Base-by-base conservation (phyloP, 2,329 filamentous ascomycete species). In the Aspergillus amoenus region DNA sequence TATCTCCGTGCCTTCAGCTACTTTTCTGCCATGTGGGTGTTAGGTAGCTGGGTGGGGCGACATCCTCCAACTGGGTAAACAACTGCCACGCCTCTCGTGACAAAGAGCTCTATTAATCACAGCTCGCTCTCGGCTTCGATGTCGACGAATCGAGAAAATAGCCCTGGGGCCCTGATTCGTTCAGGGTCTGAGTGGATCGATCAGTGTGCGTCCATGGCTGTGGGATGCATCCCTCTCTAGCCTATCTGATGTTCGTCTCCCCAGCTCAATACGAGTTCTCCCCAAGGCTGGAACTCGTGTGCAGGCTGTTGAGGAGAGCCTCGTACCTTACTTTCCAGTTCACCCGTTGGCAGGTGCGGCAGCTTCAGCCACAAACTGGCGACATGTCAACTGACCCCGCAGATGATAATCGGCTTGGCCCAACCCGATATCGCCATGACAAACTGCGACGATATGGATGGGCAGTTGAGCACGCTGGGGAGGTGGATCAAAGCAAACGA, bases 11-110 rank as follows among this genome's bases (percentile, higher is more conserved):
- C 13, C 27, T 51, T 27, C 43, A 50, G n/a, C 21, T 12, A 13
- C 21, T 51, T 54, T 55, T 39, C 45, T 55, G 56, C 62, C 62
- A 64, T 64, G 59, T 64, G 62, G 62, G 52, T 54, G 50, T 24
- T 57, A 53, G 49, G 18, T 53, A 47, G 45, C 54, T 43, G 54
- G 34, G 62, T 64, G 62, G 62, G 62, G 57, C 59, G 39, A 22
- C 37, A 53, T 39, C 48, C 41, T 54, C 52, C 53, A 40, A 57
- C 46, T 9, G 27, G n/a, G 40, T 21, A n/a, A 51, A 51, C 24
- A 53, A 40, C 42, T 24, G 42, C 27, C 30, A 44, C 24, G 27
- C 17, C 46, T 15, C 49, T 53, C 21, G 51, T 46, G 51, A 53
- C 21, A 37, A 40, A 40, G 32, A 59, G 42, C 53, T 42, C 52